phyloP scores from a whole-genome alignment of 768 basidiomycete species.

The Lactarius hatsudake region DNA sequence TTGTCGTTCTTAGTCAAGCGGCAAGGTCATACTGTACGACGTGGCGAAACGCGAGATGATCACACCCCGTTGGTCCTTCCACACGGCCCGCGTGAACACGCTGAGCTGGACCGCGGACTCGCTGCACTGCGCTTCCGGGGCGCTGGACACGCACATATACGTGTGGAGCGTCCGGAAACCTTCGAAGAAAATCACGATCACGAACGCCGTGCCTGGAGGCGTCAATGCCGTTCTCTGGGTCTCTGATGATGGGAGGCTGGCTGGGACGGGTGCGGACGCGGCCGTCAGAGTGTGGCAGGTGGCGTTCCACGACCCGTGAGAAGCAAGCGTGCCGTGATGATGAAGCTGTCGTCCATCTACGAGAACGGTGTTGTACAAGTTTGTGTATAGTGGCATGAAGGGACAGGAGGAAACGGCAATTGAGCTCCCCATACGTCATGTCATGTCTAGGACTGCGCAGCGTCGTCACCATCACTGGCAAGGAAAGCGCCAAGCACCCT shows the following conservation, averaged over 20 bases:
- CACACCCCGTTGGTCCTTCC: constrained; percentile 82
- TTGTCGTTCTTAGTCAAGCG: constrained; percentile 49
- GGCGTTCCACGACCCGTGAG: constrained; percentile 37
- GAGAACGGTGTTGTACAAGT: neutral
- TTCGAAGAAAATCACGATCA: constrained; percentile 72
- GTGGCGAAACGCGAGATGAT: constrained; percentile 64
- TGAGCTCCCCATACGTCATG: neutral
- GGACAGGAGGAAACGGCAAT: neutral
- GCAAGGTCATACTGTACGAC: constrained; percentile 79
- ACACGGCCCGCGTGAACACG: constrained; percentile 76
- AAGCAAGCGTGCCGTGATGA: neutral
- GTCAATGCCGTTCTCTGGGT: constrained; percentile 82
- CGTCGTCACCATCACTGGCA: neutral
- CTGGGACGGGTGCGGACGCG: constrained; percentile 78
- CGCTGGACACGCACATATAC: constrained; percentile 91
- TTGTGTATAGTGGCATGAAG: neutral
- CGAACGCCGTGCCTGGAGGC: constrained; percentile 84
- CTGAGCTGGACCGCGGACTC: constrained; percentile 75
- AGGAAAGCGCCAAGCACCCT: neutral
- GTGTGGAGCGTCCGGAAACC: constrained; percentile 77
- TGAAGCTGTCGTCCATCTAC: neutral
- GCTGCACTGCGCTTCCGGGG: constrained; percentile 78
- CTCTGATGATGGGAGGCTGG: constrained; percentile 47
- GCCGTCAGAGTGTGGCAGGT: constrained; percentile 74
- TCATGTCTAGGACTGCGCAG: neutral